A percentile compares a stretch with the other conserved stretches of the same genome.
Evolutionary conservation across 768 basidiomycete genomes (phyloP).

Genomic region (Suillus clintonianus): DNA sequence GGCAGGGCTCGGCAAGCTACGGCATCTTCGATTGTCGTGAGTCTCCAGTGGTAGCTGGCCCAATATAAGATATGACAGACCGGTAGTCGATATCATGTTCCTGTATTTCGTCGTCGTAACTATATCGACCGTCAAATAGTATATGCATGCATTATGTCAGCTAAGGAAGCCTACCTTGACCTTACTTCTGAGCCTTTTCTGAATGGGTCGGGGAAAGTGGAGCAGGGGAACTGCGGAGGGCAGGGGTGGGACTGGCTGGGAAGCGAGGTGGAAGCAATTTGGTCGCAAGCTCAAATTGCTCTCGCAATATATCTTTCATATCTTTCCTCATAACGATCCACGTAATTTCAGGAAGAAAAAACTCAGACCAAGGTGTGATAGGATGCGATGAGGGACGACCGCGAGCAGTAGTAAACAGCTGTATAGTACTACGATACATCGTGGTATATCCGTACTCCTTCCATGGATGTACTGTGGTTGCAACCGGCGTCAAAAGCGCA

Average conservation of each 20-base stretch:
- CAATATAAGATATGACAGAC: background rate
- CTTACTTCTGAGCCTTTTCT: background rate
- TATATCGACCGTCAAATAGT: background rate
- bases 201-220: background rate
- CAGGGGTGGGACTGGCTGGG: background rate
- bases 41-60: background rate
- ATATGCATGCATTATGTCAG: background rate
- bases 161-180: background rate
- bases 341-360: background rate
- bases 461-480: background rate
- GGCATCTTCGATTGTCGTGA: background rate
- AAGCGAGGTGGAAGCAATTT: background rate
- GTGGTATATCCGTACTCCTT: background rate
- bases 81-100: background rate
- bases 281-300: background rate
- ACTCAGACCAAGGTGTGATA: background rate
- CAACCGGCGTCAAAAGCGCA: background rate
- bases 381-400: background rate
- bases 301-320: background rate
- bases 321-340: background rate
- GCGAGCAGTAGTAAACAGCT: background rate
- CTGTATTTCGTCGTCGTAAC: background rate
- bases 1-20: background rate
- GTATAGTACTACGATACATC: no score
- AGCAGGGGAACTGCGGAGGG: background rate